Evolutionary conservation across 805 yeast genomes (phyloP).

Genomic region (Saccharomyces cerevisiae): DNA sequence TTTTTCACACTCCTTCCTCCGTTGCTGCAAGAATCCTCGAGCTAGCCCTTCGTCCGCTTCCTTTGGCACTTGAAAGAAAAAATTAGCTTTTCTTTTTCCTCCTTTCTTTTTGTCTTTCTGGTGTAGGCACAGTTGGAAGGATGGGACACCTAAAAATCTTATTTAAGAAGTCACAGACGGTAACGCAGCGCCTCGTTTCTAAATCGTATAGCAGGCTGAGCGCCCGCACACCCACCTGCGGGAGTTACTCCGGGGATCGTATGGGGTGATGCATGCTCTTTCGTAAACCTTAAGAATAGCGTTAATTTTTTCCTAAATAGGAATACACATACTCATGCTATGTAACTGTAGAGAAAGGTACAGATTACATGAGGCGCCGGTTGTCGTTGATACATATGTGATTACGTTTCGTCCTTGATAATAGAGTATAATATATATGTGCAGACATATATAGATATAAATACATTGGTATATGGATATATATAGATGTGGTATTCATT

Average conservation of each 20-base stretch:
- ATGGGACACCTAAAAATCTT: background rate
- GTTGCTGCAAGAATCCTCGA: background rate
- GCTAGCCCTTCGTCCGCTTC: background rate
- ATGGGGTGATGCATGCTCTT: background rate
- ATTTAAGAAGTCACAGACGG: background rate
- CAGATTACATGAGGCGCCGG: background rate
- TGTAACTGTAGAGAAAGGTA: background rate
- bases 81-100: background rate
- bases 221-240: background rate
- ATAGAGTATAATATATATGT: background rate
- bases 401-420: background rate
- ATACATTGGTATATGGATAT: too few species aligned
- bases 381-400: background rate
- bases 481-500: background rate
- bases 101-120: background rate
- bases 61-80: background rate
- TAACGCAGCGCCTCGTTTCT: background rate
- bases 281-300: background rate
- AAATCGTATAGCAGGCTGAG: background rate
- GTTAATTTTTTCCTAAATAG: background rate
- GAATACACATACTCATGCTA: background rate
- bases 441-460: too few species aligned
- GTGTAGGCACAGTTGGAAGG: background rate
- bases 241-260: background rate
- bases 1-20: background rate